Percentiles rank a stretch among this genome's conserved stretches.
These are phyloP conservation scores for Liquidambar formosana DNA, from an alignment of 164 flowering plant species.

Conservation along the genomic window DNA sequence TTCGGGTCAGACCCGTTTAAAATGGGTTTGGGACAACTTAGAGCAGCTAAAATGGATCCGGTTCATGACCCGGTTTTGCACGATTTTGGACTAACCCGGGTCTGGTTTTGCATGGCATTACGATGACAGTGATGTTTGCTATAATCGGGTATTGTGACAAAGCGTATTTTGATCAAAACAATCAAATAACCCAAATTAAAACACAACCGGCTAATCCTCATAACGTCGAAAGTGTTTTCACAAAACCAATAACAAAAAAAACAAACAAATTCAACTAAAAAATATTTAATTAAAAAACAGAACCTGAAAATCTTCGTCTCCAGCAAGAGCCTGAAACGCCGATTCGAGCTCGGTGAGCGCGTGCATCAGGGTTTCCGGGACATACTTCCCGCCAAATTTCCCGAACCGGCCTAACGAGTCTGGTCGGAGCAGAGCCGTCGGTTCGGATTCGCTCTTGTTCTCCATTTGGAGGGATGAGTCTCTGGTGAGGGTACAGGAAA, in stretches of 20 bases:
- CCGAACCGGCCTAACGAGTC: slow-evolving; percentile 83
- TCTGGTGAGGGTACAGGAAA: slow-evolving; percentile 29
- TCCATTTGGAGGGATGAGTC: slow-evolving; percentile 29
- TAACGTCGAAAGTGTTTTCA: neutral
- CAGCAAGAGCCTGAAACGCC: slow-evolving; percentile 54
- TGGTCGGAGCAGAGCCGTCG: slow-evolving; percentile 41
- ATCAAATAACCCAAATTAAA: neutral
- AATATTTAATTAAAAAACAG: neutral
- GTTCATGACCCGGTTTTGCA: too few species aligned
- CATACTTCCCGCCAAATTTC: slow-evolving; percentile 78
- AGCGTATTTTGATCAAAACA: too few species aligned
- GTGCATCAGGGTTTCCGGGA: slow-evolving; percentile 81
- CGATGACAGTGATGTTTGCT: too few species aligned
- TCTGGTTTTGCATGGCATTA: too few species aligned
- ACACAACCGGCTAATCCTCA: too few species aligned
- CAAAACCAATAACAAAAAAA: neutral
- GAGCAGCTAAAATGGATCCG: too few species aligned
- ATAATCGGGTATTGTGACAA: too few species aligned
- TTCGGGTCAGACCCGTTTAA: too few species aligned
- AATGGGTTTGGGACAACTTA: too few species aligned
- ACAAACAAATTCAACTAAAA: too few species aligned
- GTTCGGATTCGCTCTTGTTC: slow-evolving; percentile 7
- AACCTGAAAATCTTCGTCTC: slow-evolving; percentile 71
- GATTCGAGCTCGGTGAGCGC: slow-evolving; percentile 79
- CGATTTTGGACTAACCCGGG: too few species aligned